phyloP scores from a whole-genome alignment of 1,139 yeast genomes.

The Scheffersomyces quercinus region DNA sequence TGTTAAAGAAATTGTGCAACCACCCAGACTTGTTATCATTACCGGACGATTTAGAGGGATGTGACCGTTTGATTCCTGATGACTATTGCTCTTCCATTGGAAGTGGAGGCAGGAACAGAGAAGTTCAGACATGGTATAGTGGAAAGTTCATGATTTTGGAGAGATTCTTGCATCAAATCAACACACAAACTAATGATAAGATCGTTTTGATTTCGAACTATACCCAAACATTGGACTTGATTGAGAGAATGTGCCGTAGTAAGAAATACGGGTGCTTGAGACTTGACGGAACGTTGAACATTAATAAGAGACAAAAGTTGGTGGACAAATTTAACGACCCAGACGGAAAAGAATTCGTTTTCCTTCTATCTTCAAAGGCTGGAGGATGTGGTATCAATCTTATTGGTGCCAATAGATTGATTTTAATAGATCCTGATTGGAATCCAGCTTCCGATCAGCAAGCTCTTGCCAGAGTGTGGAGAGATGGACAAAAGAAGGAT shows the following conservation, averaged over 20 bases:
- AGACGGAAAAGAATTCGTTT: slow-evolving; percentile 82
- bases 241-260: slow-evolving; percentile 79
- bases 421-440: slow-evolving; percentile 96
- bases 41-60: slow-evolving; percentile 75
- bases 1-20: slow-evolving; percentile 85
- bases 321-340: slow-evolving; percentile 94
- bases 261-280: slow-evolving; percentile 78
- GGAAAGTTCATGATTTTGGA: slow-evolving; percentile 67
- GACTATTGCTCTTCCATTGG: slow-evolving; percentile 54
- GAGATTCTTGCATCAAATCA: slow-evolving; percentile 75
- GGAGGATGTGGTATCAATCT: slow-evolving; percentile 99
- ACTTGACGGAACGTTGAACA: slow-evolving; percentile 89
- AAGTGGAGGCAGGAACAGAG: slow-evolving; percentile 47
- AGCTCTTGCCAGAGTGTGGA: slow-evolving; percentile 97
- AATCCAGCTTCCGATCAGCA: slow-evolving; percentile 99
- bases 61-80: slow-evolving; percentile 66
- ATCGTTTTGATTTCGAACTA: slow-evolving; percentile 92
- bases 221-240: slow-evolving; percentile 89
- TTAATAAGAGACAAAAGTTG: slow-evolving; percentile 88
- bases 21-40: slow-evolving; percentile 85
- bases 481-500: slow-evolving; percentile 97
- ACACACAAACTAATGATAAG: slow-evolving; percentile 84
- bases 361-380: slow-evolving; percentile 89
- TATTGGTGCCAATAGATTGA: slow-evolving; percentile 91
- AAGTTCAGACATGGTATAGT: slow-evolving; percentile 59